Percentiles rank a stretch among this genome's conserved stretches.
phyloP scores from a whole-genome alignment of 1,284 basidiomycete species.

The Mrakiaceae sp. region DNA sequence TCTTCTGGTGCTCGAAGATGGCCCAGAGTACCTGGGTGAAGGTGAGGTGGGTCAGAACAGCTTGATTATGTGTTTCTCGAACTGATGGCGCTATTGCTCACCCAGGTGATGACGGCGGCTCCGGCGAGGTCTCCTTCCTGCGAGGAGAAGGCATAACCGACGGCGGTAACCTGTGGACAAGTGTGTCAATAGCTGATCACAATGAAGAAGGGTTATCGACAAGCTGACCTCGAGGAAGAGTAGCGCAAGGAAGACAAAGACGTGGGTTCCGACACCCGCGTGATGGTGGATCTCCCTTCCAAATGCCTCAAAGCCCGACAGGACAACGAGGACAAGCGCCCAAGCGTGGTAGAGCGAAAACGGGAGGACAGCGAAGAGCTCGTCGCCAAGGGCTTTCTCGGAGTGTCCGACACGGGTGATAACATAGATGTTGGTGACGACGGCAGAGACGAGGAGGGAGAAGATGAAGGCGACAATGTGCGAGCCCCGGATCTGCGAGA shows the following conservation, averaged over 20 bases:
- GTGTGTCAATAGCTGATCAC: not conserved
- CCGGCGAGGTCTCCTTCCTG: conserved; percentile 64
- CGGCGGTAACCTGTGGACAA: conserved; percentile 47
- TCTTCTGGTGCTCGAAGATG: conserved; percentile 51
- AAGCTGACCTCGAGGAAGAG: conserved; percentile 85
- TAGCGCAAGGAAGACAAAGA: conserved; percentile 82
- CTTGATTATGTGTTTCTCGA: too few species aligned
- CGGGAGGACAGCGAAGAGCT: conserved; percentile 70
- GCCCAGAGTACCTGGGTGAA: conserved; percentile 32
- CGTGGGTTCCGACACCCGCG: conserved; percentile 80
- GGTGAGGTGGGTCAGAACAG: not conserved
- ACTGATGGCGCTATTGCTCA: conserved; percentile 31
- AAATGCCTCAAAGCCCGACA: conserved; percentile 83
- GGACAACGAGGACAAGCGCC: conserved; percentile 57
- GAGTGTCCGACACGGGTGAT: conserved; percentile 74
- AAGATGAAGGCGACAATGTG: conserved; percentile 76
- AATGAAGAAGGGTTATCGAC: not conserved
- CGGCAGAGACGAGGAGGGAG: conserved; percentile 48
- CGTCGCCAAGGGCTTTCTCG: conserved; percentile 53
- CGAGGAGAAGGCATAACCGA: conserved; percentile 79
- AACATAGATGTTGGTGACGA: conserved; percentile 68
- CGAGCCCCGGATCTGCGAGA: conserved; percentile 29
- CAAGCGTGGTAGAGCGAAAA: conserved; percentile 93
- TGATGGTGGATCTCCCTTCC: conserved; percentile 60
- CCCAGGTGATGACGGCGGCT: conserved; percentile 34